Evolutionary conservation across 805 yeast genomes (phyloP), one percentile per base, ranked within the genome.

Genomic region (Priceomyces medius): DNA sequence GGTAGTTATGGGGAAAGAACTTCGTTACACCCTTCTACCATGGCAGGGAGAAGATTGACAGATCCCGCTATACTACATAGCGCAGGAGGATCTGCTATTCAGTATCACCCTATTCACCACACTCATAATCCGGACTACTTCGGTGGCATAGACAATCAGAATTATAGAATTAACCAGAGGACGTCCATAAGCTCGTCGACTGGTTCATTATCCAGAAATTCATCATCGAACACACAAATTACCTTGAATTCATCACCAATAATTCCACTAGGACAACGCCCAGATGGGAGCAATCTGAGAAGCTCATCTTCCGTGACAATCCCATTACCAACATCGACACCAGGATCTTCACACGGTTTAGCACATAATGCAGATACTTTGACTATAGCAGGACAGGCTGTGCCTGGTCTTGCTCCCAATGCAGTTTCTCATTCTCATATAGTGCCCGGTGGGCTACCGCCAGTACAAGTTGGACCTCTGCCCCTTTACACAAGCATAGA

Each of bases 111-210:
- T 3, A 32, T 32, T 13, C 20, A 20, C 18, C 33, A 18, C 14
- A 13, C 33, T n/a, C 13, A 19, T 5, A 13, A 14, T 6, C 27
- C 20, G 10, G 38, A 35, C 13, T 35, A 35, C 17, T 35, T 35
- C 18, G 34, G 34, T 17, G 19, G 9, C 7, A 20, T 35, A 9
- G 38, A 35, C 14, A 20, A 20, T 35, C 38, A 35, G 17, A 35
- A 35, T 24, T 35, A 35, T 24, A 35, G 38, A 24, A 24, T 35
- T 3, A 28, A 20, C 21, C 42, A 39, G 16, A 34, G 47, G 17
- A 36, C 35, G 13, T 44, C 47, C 3, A 34, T 40, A 3, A 39
- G 43, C 19, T 44, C 47, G 9, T 44, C 47, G 13, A 34, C 37
- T 14, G 47, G 31, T 10, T 37, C 41, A 4, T 27, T 37, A 7